Percentiles rank a stretch among this genome's conserved stretches.
Conservation (phyloP, 2,329 filamentous ascomycete genomes). For the Trichoderma sp. region DNA sequence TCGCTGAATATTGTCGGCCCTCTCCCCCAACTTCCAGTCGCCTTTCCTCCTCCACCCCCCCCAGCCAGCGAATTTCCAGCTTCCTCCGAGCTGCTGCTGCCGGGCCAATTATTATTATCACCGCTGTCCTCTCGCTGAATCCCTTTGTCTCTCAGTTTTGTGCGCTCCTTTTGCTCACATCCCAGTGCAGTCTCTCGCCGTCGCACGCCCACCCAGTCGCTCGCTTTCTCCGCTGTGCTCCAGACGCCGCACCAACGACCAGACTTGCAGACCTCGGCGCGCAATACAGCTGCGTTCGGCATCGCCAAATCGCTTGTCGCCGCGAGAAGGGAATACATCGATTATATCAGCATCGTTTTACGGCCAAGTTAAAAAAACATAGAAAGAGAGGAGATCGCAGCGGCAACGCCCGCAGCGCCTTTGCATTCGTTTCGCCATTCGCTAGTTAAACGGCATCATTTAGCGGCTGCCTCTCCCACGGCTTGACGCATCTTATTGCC, state of each 20-base stretch:
- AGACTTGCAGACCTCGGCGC: constrained; percentile 3
- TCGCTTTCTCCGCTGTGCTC: constrained; percentile 18
- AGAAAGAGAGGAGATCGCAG: neutral
- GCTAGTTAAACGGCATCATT: neutral
- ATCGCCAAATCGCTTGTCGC: neutral
- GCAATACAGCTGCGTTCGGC: neutral
- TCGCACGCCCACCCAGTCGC: constrained; percentile 11
- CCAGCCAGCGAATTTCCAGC: constrained; percentile 8
- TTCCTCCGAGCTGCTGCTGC: constrained; percentile 7
- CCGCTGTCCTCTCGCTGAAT: constrained; percentile 2
- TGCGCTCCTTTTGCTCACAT: neutral
- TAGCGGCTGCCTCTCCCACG: constrained; percentile 8
- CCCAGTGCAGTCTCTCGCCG: constrained; percentile 6
- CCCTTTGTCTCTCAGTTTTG: neutral
- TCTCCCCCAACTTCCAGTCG: constrained; percentile 11
- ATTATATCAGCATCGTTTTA: neutral
- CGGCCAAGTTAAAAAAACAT: neutral
- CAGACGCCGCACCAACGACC: constrained; percentile 6
- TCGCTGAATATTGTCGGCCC: constrained; percentile 13
- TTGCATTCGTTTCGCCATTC: neutral
- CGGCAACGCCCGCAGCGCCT: neutral
- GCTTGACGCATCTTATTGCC: neutral
- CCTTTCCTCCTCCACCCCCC: constrained; percentile 2
- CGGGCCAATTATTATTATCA: constrained; percentile 5
- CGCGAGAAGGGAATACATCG: neutral